Evolutionary conservation across 2,329 filamentous ascomycete species (phyloP).

Genomic region (Arthrobotrys conoides): DNA sequence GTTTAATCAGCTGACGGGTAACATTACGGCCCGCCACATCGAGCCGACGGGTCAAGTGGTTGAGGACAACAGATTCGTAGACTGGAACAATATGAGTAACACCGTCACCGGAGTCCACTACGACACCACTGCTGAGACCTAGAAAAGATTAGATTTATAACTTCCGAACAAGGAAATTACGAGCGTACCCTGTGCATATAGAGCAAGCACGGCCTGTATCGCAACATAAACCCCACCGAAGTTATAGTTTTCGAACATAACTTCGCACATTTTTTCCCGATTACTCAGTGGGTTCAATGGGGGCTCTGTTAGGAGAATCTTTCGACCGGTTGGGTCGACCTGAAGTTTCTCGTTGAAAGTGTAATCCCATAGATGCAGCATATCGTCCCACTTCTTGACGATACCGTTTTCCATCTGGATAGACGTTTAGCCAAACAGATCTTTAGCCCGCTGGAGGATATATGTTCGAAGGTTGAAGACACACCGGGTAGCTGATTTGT

Average conservation of each 20-base stretch:
- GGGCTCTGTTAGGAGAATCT: slow-evolving; percentile 96
- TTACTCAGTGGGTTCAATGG: slow-evolving; percentile 98
- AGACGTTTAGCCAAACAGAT: slow-evolving; percentile 19
- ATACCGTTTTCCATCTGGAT: slow-evolving; percentile 97
- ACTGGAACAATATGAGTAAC: slow-evolving; percentile 99
- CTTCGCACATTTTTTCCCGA: slow-evolving; percentile 96
- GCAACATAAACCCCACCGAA: slow-evolving; percentile 98
- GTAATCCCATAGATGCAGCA: slow-evolving; percentile 99
- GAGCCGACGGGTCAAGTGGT: slow-evolving; percentile 92
- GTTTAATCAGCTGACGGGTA: slow-evolving; percentile 96
- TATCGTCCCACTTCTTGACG: slow-evolving; percentile 99
- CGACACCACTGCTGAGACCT: slow-evolving; percentile 90
- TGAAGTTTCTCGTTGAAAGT: slow-evolving; percentile 98
- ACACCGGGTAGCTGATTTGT: slow-evolving; percentile 93
- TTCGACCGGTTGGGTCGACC: slow-evolving; percentile 88
- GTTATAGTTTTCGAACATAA: slow-evolving; percentile 98
- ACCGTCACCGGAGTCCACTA: slow-evolving; percentile 97
- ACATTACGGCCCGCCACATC: slow-evolving; percentile 97
- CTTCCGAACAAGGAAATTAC: background rate
- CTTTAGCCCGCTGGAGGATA: background rate
- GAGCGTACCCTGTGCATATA: slow-evolving; percentile 91
- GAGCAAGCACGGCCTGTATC: slow-evolving; percentile 93
- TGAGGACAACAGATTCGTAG: slow-evolving; percentile 97
- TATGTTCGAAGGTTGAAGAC: slow-evolving; percentile 63
- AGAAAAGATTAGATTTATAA: slow-evolving; percentile 15